Evolutionary conservation across 2,329 filamentous ascomycete genomes (phyloP), one percentile per base, ranked within the genome.

Genomic region (Apiospora aurea): DNA sequence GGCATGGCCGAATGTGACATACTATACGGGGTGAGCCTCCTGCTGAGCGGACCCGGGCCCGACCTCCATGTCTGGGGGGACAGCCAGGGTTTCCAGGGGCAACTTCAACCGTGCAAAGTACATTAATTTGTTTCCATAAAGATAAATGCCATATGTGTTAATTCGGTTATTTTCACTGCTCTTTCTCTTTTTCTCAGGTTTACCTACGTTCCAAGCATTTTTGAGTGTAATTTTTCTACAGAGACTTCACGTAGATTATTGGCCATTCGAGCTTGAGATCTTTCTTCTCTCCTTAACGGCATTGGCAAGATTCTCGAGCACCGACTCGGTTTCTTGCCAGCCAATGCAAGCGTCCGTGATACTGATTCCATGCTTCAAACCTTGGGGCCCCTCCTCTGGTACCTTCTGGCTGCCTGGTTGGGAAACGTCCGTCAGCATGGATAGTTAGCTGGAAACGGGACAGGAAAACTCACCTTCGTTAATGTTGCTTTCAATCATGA

Each of bases 401-500:
- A 98, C 94, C 83, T 98, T 98, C 82, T 99, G 96, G 83, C 88
- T 93, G 76, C 95, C 92, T 92, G 76, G 21, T 29, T 21, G 21
- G 68, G 43, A 21, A n/a, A 72, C n/a, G 75, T 84, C 77, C 83
- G 78, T 57, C 57, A 38, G 5, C 13, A 13, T 41, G 21, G 34
- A n/a, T 4, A 21, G 61, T 13, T 16, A 24, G 18, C n/a, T 10
- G 57, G 18, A 46, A 8, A 18, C n/a, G 44, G 10, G 21, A 51
- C 11, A 18, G 43, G n/a, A 76, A 34, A 29, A 80, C 87, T 79
- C 82, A 93, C 93, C 95, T 85, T 98, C 96, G 79, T 96, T 93
- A 84, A 98, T 97, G 83, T 98, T 94, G 83, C 94, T 97, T 87
- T 99, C 96, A 79, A 99, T 97, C 96, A 99, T 99, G 73, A 98